Base-by-base conservation (phyloP, 2,329 filamentous ascomycete genomes). In the Trichoderma hamatum region DNA sequence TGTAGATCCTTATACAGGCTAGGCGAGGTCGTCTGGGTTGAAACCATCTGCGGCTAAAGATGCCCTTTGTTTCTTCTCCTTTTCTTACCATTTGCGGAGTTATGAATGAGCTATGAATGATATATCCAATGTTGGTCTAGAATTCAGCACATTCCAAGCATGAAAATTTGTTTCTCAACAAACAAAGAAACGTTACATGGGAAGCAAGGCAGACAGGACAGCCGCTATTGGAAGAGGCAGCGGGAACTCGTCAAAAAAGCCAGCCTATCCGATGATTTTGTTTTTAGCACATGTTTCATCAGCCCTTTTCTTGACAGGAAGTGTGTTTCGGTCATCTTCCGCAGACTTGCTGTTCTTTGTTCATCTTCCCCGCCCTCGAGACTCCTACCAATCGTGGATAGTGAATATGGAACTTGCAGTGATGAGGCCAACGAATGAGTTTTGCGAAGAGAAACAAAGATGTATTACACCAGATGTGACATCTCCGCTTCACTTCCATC, bases 341-440 rank as follows among this genome's bases (percentile, higher is more conserved):
- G 36, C 26, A 34, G 26, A 56, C 5, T 30, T 6, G 26, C 26
- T 13, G n/a, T 36, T 10, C 34, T 58, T 16, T 24, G 6, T 13
- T 58, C 62, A 58, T 49, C 6, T n/a, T 56, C 26, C 62, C 34
- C n/a, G 26, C 21, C 16, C n/a, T 66, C 62, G 62, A 36, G 52
- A 56, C 34, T 49, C 32, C 19, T 4, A 46, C 52, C 36, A 24
- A 65, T n/a, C 36, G 24, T 46, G 51, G 61, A 19, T 64, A 2
- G 52, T 46, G 62, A 65, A 56, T 46, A 65, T 65, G 34, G 21
- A 46, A 34, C 3, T 36, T 9, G 14, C 24, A 24, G 10, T 21
- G 7, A 67, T 16, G 19, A 58, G 30, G 11, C 54, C 13, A 34
- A 24, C 9, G 39, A 21, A 21, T 14, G 34, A 56, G 16, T 3